Evolutionary conservation across 306 rosid genomes (phyloP).

Genomic region (Dalbergia cultrata): DNA sequence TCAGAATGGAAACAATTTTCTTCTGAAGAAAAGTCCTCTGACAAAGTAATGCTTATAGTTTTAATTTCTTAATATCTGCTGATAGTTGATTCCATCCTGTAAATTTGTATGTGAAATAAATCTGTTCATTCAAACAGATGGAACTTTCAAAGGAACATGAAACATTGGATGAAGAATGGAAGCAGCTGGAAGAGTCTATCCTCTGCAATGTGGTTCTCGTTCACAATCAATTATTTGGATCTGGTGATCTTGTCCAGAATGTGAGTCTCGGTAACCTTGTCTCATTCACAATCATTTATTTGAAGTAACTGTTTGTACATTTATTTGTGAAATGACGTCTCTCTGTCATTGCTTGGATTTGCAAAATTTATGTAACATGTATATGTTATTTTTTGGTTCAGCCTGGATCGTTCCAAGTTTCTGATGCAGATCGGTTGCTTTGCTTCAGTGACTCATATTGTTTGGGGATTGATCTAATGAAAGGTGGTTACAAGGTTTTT

Average conservation of each 20-base stretch:
- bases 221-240: constrained; percentile 83
- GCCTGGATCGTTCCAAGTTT: constrained; percentile 65
- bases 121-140: constrained; percentile 55
- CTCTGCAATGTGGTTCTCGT: constrained; percentile 60
- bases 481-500: constrained; percentile 55
- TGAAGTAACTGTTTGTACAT: not conserved
- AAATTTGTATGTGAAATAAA: constrained; percentile 2
- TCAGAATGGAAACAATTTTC: constrained; percentile 76
- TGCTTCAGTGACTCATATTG: constrained; percentile 74
- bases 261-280: constrained; percentile 60
- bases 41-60: constrained; percentile 47
- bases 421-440: constrained; percentile 64
- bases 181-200: constrained; percentile 69
- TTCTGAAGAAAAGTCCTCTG: constrained; percentile 47
- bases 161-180: constrained; percentile 73
- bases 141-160: constrained; percentile 60
- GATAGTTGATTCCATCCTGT: constrained; percentile 6
- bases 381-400: constrained; percentile 47
- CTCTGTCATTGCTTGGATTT: not conserved
- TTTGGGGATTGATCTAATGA: constrained; percentile 68
- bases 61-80: constrained; percentile 19
- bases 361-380: constrained; percentile 8
- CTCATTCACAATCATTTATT: no score
- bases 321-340: constrained; percentile 3
- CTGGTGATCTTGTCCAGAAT: constrained; percentile 61